phyloP scores from a whole-genome alignment of 2,329 filamentous ascomycete species.

The Fusarium chlamydosporum region DNA sequence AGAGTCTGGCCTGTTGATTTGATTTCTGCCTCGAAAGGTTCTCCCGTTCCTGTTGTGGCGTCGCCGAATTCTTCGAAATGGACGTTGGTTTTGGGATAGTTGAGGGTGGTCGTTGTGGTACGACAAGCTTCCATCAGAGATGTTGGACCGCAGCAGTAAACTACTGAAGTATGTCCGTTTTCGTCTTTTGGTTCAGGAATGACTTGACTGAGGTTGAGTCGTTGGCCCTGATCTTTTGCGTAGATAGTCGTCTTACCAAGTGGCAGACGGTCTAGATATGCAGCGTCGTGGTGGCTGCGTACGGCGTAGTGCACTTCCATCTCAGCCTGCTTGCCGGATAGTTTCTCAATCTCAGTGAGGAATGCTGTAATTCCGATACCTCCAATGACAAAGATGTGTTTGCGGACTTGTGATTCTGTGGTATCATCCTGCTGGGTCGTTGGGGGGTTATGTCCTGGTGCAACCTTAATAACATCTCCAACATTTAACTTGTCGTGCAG shows the following conservation, averaged over 20 bases:
- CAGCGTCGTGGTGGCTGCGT: constrained; percentile 16
- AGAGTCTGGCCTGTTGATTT: constrained; percentile 16
- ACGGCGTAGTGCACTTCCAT: constrained; percentile 31
- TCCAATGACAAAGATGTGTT: constrained; percentile 29
- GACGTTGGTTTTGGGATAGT: not conserved
- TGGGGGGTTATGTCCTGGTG: not conserved
- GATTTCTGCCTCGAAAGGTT: constrained; percentile 29
- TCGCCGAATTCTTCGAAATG: constrained; percentile 38
- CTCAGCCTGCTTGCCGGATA: not conserved
- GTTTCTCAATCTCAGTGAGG: constrained; percentile 2
- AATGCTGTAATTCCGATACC: constrained; percentile 35
- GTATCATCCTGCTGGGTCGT: too few relatives aligned
- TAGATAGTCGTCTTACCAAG: constrained; percentile 9
- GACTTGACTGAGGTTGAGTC: constrained; percentile 3
- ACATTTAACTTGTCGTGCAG: constrained; percentile 9
- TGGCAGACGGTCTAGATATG: constrained; percentile 21
- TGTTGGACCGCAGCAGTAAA: constrained; percentile 30
- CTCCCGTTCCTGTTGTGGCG: constrained; percentile 25
- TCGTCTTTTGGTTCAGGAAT: not conserved
- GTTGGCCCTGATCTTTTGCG: constrained; percentile 13
- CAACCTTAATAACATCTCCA: constrained; percentile 26
- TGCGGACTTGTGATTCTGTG: not conserved
- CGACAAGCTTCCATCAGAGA: constrained; percentile 18
- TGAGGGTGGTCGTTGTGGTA: not conserved
- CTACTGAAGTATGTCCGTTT: fast-evolving